These are phyloP conservation scores for Chrysosporium keratinophilum DNA, from an alignment of 2,329 filamentous ascomycete genomes.

Conservation along the genomic window DNA sequence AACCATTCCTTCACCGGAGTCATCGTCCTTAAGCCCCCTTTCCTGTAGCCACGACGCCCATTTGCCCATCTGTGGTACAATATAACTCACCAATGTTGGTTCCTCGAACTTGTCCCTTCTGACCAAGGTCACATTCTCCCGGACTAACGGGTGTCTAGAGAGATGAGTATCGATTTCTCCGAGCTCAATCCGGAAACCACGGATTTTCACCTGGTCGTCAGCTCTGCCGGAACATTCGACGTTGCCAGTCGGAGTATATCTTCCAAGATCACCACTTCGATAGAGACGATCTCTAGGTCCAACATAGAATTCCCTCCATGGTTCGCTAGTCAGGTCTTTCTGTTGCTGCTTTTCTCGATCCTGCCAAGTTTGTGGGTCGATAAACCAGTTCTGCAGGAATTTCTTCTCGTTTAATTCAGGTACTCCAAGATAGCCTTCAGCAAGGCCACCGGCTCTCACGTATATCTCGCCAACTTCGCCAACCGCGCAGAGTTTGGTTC, in stretches of 20 bases:
- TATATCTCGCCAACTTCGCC: constrained; percentile 80
- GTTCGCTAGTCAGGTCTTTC: constrained; percentile 46
- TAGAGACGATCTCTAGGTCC: constrained; percentile 81
- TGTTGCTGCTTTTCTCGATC: constrained; percentile 50
- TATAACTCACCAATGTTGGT: constrained; percentile 74
- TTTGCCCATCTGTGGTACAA: constrained; percentile 68
- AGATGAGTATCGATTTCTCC: constrained; percentile 84
- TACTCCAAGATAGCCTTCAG: constrained; percentile 64
- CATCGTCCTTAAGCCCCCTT: constrained; percentile 44
- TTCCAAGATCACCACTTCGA: constrained; percentile 74
- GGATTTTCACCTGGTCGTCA: constrained; percentile 89
- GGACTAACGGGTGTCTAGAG: constrained; percentile 60
- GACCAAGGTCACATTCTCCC: constrained; percentile 78
- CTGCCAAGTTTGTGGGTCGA: constrained; percentile 60
- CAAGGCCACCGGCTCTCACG: constrained; percentile 69
- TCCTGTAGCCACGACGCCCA: constrained; percentile 60
- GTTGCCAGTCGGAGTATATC: constrained; percentile 59
- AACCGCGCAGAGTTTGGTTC: constrained; percentile 60
- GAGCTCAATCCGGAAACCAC: constrained; percentile 90
- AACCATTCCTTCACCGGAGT: constrained; percentile 42
- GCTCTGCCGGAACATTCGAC: constrained; percentile 69
- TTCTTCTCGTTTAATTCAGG: constrained; percentile 59
- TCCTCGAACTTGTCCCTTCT: constrained; percentile 78
- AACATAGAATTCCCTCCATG: constrained; percentile 68
- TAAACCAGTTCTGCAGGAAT: constrained; percentile 79